Evolutionary conservation across 163 green algal species (phyloP).

Genomic region (Scenedesmus sp.): DNA sequence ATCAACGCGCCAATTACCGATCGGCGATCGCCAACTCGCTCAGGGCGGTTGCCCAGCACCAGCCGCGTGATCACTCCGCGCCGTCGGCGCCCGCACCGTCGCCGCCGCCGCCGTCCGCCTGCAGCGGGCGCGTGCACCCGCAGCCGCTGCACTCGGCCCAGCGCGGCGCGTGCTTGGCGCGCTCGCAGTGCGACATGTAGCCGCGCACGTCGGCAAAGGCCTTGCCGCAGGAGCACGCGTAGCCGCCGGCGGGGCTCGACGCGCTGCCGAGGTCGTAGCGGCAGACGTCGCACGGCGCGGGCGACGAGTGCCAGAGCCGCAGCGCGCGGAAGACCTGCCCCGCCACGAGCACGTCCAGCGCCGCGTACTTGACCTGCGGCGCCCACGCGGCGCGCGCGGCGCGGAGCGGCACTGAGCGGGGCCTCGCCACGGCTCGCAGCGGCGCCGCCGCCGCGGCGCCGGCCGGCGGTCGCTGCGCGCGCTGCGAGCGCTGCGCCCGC

Average conservation of each 20-base stretch:
- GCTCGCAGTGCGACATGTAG: conserved; percentile 25
- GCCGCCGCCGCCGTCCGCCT: background rate
- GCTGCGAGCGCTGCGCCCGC: too few relatives aligned
- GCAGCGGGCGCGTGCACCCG: conserved; percentile 11
- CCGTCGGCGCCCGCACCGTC: background rate
- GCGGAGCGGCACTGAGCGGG: too few relatives aligned
- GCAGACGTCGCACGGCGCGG: conserved; percentile 65
- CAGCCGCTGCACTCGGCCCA: conserved; percentile 34
- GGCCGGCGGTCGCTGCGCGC: too few relatives aligned
- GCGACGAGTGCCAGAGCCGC: conserved; percentile 77
- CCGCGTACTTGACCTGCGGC: conserved; percentile 73
- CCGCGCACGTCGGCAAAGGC: conserved; percentile 13
- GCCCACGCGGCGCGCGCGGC: too few relatives aligned
- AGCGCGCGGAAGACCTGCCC: conserved; percentile 68
- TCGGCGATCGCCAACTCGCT: too few relatives aligned
- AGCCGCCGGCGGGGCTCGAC: background rate
- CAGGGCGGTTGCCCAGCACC: too few relatives aligned
- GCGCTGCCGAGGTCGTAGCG: conserved; percentile 43
- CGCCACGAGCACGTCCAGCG: conserved; percentile 53
- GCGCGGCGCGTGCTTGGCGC: background rate
- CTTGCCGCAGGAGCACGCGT: conserved; percentile 12
- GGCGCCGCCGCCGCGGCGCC: too few relatives aligned
- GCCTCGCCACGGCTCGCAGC: background rate
- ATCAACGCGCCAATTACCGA: too few relatives aligned
- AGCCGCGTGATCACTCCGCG: too few relatives aligned